Evolutionary conservation across 441 rosid species (phyloP).

Genomic region (Adansonia madagascariensis): DNA sequence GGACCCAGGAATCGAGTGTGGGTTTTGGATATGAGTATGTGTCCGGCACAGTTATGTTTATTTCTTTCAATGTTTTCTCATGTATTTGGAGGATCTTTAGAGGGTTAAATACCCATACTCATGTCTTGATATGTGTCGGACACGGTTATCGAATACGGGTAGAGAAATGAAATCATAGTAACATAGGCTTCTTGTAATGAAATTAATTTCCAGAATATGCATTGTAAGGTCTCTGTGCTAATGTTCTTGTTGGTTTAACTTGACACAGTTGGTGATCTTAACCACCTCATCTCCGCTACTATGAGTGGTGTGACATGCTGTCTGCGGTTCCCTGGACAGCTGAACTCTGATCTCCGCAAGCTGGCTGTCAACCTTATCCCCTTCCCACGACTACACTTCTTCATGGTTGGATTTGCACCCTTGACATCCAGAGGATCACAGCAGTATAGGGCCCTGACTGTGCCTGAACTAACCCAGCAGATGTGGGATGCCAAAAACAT

Average conservation of each 20-base stretch:
- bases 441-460: slow-evolving; percentile 28
- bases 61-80: no score
- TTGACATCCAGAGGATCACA: slow-evolving; percentile 31
- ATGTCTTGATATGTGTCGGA: no score
- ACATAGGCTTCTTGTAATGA: no score
- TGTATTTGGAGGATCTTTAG: no score
- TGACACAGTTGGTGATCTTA: slow-evolving; percentile 27
- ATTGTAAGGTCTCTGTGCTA: not conserved
- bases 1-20: no score
- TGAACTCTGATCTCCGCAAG: no score
- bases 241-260: not conserved
- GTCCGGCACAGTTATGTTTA: no score
- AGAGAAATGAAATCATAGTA: no score
- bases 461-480: slow-evolving; percentile 31
- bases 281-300: slow-evolving; percentile 27
- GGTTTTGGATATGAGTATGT: no score
- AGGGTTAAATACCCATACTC: no score
- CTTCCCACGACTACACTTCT: slow-evolving; percentile 30
- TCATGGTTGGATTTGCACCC: slow-evolving; percentile 32
- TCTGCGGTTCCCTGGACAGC: slow-evolving; percentile 13
- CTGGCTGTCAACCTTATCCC: slow-evolving; percentile 23
- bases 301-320: slow-evolving; percentile 29
- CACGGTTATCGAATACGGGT: no score
- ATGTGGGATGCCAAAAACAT: slow-evolving; percentile 35
- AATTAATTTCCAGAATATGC: not conserved